Evolutionary conservation across 768 basidiomycete species (phyloP).

Genomic region (Naematelia aurantialba): DNA sequence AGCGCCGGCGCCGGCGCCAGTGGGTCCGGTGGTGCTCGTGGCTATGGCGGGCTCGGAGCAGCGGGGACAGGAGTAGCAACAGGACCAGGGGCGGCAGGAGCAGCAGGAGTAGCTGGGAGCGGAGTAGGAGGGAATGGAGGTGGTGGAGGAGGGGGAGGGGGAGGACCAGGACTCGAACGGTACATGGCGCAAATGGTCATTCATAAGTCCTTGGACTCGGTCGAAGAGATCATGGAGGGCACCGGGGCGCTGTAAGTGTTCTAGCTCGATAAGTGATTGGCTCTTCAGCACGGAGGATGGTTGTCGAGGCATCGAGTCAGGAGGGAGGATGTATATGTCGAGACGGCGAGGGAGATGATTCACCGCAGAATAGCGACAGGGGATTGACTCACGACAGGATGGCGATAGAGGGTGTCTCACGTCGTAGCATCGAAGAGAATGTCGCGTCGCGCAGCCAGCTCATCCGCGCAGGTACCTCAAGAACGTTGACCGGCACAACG

Average conservation of each 20-base stretch:
- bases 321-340: not conserved
- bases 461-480: slow-evolving; percentile 98
- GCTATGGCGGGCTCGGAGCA: no score
- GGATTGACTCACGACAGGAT: no score
- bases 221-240: slow-evolving; percentile 74
- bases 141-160: slow-evolving; percentile 55
- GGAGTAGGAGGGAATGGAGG: slow-evolving; percentile 56
- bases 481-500: slow-evolving; percentile 93
- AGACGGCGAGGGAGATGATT: not conserved
- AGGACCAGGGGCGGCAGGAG: slow-evolving; percentile 50
- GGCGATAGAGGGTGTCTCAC: no score
- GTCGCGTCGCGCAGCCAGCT: no score
- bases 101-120: no score
- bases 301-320: not conserved
- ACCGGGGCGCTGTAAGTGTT: slow-evolving; percentile 48
- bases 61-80: slow-evolving; percentile 15
- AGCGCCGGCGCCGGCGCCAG: no score
- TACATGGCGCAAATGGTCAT: slow-evolving; percentile 99
- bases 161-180: slow-evolving; percentile 57
- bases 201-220: slow-evolving; percentile 87
- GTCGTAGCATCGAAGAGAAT: no score
- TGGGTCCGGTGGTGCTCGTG: no score
- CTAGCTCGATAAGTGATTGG: not conserved
- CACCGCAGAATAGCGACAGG: no score
- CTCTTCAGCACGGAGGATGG: not conserved